Conservation (phyloP, 306 rosid genomes). For the Gastrolobium bilobum region DNA sequence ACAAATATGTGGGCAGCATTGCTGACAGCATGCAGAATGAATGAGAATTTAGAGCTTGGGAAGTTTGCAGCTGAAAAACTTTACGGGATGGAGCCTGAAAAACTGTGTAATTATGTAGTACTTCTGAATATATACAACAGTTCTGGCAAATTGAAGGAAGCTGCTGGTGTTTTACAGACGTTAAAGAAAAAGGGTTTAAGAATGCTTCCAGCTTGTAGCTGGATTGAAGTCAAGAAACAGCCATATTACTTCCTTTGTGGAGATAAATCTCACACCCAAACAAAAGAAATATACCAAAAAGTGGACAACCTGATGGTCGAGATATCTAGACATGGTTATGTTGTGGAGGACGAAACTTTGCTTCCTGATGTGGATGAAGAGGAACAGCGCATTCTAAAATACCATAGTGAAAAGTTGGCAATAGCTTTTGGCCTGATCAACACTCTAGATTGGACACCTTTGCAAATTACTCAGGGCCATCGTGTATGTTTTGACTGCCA, state of each 20-base stretch:
- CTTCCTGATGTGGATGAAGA: slow-evolving; percentile 87
- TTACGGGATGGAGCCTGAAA: slow-evolving; percentile 83
- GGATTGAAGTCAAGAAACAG: slow-evolving; percentile 79
- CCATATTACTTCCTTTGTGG: slow-evolving; percentile 65
- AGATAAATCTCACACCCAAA: slow-evolving; percentile 66
- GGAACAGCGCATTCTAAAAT: slow-evolving; percentile 59
- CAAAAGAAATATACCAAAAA: slow-evolving; percentile 61
- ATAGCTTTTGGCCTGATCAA: slow-evolving; percentile 81
- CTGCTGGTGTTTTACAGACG: slow-evolving; percentile 81
- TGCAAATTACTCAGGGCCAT: slow-evolving; percentile 84
- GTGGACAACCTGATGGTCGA: slow-evolving; percentile 72
- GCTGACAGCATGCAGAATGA: slow-evolving; percentile 86
- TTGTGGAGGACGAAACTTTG: slow-evolving; percentile 53
- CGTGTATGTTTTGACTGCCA: slow-evolving; percentile 83
- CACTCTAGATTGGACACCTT: slow-evolving; percentile 65
- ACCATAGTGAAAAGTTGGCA: slow-evolving; percentile 89
- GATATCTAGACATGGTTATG: slow-evolving; percentile 70
- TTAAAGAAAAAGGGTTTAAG: slow-evolving; percentile 80
- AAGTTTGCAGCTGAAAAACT: slow-evolving; percentile 81
- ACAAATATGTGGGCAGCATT: slow-evolving; percentile 93
- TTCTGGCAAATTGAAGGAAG: slow-evolving; percentile 78
- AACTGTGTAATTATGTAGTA: slow-evolving; percentile 77
- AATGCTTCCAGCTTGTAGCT: slow-evolving; percentile 77
- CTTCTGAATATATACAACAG: slow-evolving; percentile 74
- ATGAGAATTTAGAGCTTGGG: slow-evolving; percentile 79